phyloP scores from a whole-genome alignment of 2,329 filamentous ascomycete species.

The Exophiala viscosa region DNA sequence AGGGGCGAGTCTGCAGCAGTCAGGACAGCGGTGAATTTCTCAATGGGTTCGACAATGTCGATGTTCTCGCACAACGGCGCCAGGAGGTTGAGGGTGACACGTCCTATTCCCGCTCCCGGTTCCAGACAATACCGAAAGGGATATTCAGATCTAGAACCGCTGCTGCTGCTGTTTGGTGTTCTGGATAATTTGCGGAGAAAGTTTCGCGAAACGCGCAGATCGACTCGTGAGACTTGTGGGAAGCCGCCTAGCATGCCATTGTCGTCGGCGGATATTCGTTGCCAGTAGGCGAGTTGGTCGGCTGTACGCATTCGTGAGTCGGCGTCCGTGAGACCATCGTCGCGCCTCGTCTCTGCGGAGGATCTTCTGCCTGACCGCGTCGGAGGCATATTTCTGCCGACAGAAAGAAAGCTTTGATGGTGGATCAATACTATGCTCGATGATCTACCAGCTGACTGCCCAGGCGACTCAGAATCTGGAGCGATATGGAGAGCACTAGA shows the following conservation, averaged over 20 bases:
- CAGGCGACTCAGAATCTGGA: too few relatives aligned
- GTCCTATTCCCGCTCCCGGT: conserved; percentile 70
- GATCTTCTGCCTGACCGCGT: too few relatives aligned
- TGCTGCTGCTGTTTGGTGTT: background rate
- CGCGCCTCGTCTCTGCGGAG: too few relatives aligned
- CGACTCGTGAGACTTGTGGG: conserved; percentile 64
- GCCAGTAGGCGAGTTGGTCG: conserved; percentile 40
- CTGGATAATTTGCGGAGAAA: conserved; percentile 62
- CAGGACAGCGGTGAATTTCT: conserved; percentile 70
- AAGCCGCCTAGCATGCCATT: conserved; percentile 78
- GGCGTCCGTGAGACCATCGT: background rate
- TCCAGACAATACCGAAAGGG: conserved; percentile 45
- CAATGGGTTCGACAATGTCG: conserved; percentile 80
- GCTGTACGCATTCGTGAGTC: conserved; percentile 37
- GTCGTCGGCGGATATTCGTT: conserved; percentile 40
- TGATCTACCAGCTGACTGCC: too few relatives aligned
- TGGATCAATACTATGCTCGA: too few relatives aligned
- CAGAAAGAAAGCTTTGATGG: too few relatives aligned
- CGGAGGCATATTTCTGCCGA: too few relatives aligned
- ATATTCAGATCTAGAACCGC: background rate
- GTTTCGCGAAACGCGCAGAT: conserved; percentile 65
- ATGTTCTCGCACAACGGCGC: conserved; percentile 64
- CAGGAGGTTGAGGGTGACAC: conserved; percentile 76
- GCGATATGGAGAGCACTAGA: too few relatives aligned
- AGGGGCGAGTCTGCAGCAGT: conserved; percentile 27